phyloP scores from a whole-genome alignment of 345 rosid species.

The Boechera retrofracta region DNA sequence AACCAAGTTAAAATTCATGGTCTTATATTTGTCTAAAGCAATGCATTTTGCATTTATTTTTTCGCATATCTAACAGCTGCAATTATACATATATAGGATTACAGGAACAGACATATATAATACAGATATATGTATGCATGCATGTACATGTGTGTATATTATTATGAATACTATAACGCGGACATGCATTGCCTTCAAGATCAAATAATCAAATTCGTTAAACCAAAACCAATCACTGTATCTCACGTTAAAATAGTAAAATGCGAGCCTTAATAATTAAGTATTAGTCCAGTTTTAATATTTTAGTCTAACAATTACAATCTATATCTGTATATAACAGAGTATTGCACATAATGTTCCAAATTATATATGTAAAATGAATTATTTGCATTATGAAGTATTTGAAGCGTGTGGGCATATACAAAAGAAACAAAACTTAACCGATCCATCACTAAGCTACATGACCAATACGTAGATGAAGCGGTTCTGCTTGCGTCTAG shows the following conservation, averaged over 20 bases:
- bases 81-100: background rate
- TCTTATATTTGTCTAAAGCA: background rate
- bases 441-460: constrained; percentile 5
- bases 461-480: constrained; percentile 10
- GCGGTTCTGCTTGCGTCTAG: constrained; percentile 5
- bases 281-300: background rate
- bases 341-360: background rate
- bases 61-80: constrained; percentile 1
- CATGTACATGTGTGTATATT: background rate
- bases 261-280: background rate
- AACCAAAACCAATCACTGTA: background rate
- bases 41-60: background rate
- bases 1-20: constrained; percentile 17
- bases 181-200: background rate
- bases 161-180: background rate
- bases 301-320: background rate
- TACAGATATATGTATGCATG: background rate
- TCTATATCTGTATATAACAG: background rate
- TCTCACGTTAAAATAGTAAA: background rate
- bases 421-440: background rate
- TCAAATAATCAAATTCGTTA: background rate
- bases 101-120: constrained; percentile 1
- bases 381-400: background rate
- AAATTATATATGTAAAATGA: background rate
- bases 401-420: constrained; percentile 17